Conservation (phyloP, 2,329 filamentous ascomycete species). For the Cordyceps javanica region DNA sequence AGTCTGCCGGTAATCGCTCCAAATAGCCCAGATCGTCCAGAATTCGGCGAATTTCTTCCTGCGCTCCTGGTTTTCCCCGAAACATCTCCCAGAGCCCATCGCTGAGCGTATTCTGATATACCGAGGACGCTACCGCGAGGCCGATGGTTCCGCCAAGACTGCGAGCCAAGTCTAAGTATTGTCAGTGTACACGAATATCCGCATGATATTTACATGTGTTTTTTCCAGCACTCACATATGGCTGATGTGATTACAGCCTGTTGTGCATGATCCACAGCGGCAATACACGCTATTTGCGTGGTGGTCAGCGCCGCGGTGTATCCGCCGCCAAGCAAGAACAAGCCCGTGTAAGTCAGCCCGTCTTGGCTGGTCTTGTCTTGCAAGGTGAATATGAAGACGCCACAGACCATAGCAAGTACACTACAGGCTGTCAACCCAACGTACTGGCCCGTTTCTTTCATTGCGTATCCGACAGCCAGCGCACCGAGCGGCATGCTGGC, state of each 20-base stretch:
- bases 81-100: too few relatives aligned
- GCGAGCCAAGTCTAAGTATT: constrained; percentile 35
- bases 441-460: neutral
- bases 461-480: neutral
- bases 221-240: constrained; percentile 52
- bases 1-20: constrained; percentile 59
- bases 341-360: too few relatives aligned
- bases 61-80: too few relatives aligned
- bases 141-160: constrained; percentile 43
- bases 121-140: constrained; percentile 56
- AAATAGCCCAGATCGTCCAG: constrained; percentile 35
- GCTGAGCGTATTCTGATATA: too few relatives aligned
- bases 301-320: constrained; percentile 78
- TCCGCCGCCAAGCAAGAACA: constrained; percentile 33
- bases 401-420: too few relatives aligned
- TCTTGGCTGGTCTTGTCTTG: too few relatives aligned
- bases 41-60: too few relatives aligned
- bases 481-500: neutral
- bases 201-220: too few relatives aligned
- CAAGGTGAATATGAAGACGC: too few relatives aligned
- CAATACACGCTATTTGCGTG: constrained; percentile 73
- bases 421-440: too few relatives aligned
- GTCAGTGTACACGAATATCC: constrained; percentile 12
- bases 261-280: constrained; percentile 72
- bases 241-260: constrained; percentile 84